Evolutionary conservation across 2,329 filamentous ascomycete species (phyloP), one percentile per base, ranked within the genome.

Genomic region (Claviceps lovelessii): DNA sequence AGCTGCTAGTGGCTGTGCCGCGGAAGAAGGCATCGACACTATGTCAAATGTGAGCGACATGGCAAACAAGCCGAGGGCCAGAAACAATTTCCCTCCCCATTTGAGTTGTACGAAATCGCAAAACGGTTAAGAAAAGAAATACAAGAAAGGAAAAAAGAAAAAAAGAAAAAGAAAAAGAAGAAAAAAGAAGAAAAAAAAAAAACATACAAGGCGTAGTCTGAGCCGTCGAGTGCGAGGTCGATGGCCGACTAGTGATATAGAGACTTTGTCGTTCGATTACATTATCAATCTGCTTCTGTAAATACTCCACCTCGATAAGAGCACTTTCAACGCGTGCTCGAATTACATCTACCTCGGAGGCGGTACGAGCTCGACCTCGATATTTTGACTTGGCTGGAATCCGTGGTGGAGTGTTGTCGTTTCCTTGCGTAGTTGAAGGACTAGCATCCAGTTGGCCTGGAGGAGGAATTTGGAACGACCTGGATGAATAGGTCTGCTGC

Each of bases 211-310:
- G 62, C 59, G 66, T 55, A 2, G 61, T 64, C 42, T 57, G 59
- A 44, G 64, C 63, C 60, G 68, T 62, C 28, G 73, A 77, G 57
- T 74, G 68, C 23, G 73, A 68, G 44, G 76, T 81, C 46, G 76
- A 76, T 37, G 78, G 77, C 51, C 78, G 73, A 63, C 76, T 80
- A 56, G 63, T 69, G 19, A 72, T 59, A 58, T 80, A 83, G 39
- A 81, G 66, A 64, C 77, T 84, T 66, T 81, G 78, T 56, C 79
- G 75, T 69, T 83, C 78, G 29, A 82, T 74, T 28, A 79, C 70
- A 52, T 78, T 74, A 53, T 84, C 77, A 53, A 84, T 82, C 59
- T 81, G 74, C 55, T 74, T 75, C 65, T 84, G 74, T 47, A 82
- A 65, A 55, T 69, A 70, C 54, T 85, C 81, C 58, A 79, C 71